Percentiles rank a stretch among this genome's conserved stretches.
Evolutionary conservation across 2,329 filamentous ascomycete species (phyloP).

Genomic region (Lachnellula cervina): DNA sequence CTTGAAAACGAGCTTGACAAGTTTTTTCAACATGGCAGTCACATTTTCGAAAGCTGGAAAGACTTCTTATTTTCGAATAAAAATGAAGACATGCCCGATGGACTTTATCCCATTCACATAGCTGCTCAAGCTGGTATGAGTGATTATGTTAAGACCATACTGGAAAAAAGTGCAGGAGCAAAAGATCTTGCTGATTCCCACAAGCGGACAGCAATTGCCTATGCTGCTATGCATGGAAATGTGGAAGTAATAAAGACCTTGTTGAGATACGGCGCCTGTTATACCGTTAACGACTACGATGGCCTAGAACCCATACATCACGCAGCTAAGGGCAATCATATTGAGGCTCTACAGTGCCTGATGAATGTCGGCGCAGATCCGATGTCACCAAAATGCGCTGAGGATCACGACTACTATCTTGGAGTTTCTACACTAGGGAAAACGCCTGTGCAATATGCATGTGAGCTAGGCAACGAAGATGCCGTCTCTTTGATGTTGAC

Average conservation of each 20-base stretch:
- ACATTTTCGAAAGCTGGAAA: constrained; percentile 3
- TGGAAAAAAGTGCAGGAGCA: not conserved
- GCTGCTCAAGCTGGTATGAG: constrained; percentile 6
- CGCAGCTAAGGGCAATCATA: constrained; percentile 30
- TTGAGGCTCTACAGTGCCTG: constrained; percentile 24
- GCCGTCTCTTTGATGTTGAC: not conserved
- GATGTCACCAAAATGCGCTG: constrained; percentile 23
- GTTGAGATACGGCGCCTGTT: constrained; percentile 1
- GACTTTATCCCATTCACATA: constrained; percentile 23
- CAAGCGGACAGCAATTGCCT: constrained; percentile 2
- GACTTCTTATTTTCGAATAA: not conserved
- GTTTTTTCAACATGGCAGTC: not conserved
- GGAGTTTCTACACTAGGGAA: constrained; percentile 13
- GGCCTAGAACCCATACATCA: constrained; percentile 33
- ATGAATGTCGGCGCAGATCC: constrained; percentile 34
- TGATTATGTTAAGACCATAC: constrained; percentile 2
- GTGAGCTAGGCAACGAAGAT: constrained; percentile 13
- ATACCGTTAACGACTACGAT: constrained; percentile 16
- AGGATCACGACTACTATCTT: not conserved
- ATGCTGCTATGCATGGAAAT: constrained; percentile 2
- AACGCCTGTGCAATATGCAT: constrained; percentile 30
- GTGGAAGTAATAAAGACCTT: not conserved
- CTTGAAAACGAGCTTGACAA: not conserved
- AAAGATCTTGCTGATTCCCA: not conserved
- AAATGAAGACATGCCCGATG: not conserved